These are phyloP conservation scores for Irpex rosettiformis DNA, from an alignment of 1,284 basidiomycete genomes.

Conservation along the genomic window DNA sequence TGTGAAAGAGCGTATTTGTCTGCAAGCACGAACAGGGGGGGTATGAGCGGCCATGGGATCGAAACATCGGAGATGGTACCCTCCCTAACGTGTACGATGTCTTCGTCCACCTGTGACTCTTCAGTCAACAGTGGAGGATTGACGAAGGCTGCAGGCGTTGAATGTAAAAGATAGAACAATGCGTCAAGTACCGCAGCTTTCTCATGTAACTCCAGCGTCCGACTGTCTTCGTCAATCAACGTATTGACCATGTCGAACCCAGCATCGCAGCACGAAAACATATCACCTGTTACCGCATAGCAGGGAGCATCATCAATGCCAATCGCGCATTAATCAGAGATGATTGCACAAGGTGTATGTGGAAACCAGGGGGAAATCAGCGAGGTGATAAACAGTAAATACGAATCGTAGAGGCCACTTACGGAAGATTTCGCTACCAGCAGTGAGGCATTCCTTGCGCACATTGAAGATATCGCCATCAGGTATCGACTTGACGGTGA, in stretches of 20 bases:
- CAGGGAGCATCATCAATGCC: not conserved
- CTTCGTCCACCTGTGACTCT: not conserved
- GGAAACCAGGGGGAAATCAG: conserved; percentile 5
- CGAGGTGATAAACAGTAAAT: not conserved
- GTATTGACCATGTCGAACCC: conserved; percentile 13
- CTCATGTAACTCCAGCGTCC: conserved; percentile 51
- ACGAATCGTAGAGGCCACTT: conserved; percentile 21
- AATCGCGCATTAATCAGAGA: not conserved
- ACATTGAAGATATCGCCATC: conserved; percentile 48
- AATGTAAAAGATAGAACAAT: conserved; percentile 51
- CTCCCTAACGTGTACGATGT: conserved; percentile 1
- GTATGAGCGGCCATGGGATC: conserved; percentile 60
- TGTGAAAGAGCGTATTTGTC: conserved; percentile 61
- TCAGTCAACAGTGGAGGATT: too few relatives aligned
- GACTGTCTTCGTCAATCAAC: conserved; percentile 22
- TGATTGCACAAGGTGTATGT: not conserved
- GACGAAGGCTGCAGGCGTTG: conserved; percentile 33
- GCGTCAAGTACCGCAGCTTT: conserved; percentile 39
- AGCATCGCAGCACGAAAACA: conserved; percentile 55
- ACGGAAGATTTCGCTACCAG: conserved; percentile 57
- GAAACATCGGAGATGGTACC: conserved; percentile 7
- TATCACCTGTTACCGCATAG: conserved; percentile 43
- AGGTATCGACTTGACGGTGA: conserved; percentile 46
- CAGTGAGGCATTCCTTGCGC: conserved; percentile 40
- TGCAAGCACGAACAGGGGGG: conserved; percentile 46